These are phyloP conservation scores for Crithidia acanthocephali DNA, from an alignment of 208 protist species.

Conservation along the genomic window DNA sequence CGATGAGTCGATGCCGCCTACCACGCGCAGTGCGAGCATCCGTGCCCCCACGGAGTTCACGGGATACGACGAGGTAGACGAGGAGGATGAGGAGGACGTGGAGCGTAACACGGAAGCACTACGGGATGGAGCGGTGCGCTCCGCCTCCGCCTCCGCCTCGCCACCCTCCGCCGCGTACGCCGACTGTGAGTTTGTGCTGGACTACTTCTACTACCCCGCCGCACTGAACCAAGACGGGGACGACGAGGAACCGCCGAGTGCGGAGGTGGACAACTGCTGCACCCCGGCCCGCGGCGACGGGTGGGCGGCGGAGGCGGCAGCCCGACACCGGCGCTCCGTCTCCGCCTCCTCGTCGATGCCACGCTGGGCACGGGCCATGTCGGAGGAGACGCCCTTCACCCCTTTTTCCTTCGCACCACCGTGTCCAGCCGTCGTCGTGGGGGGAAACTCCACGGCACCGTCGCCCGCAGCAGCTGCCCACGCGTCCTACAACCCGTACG, in stretches of 20 bases:
- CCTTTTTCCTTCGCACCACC: slow-evolving; percentile 16
- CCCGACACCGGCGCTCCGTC: neutral
- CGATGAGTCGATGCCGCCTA: neutral
- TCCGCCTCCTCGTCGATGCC: slow-evolving; percentile 20
- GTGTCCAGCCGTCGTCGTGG: neutral
- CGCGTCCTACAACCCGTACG: neutral
- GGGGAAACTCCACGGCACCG: too few relatives aligned
- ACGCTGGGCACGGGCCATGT: slow-evolving; percentile 24
- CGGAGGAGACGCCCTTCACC: slow-evolving; percentile 36
- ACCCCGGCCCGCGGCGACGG: neutral
- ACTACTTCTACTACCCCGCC: slow-evolving; percentile 32
- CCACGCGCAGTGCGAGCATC: slow-evolving; percentile 9
- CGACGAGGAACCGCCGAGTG: neutral
- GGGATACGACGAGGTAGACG: neutral
- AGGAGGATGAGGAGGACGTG: neutral
- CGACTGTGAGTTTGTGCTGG: slow-evolving; percentile 16
- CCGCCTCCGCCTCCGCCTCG: slow-evolving; percentile 1
- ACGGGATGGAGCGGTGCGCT: neutral
- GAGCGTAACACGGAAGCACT: neutral
- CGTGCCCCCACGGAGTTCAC: slow-evolving; percentile 1
- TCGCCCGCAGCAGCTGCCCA: neutral
- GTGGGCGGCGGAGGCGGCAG: neutral
- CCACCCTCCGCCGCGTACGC: neutral
- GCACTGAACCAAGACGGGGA: neutral
- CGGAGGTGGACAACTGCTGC: neutral